Evolutionary conservation across 192 early-diverging fungal species (phyloP), one percentile per base, ranked within the genome.

Genomic region (Coemansia javaensis): DNA sequence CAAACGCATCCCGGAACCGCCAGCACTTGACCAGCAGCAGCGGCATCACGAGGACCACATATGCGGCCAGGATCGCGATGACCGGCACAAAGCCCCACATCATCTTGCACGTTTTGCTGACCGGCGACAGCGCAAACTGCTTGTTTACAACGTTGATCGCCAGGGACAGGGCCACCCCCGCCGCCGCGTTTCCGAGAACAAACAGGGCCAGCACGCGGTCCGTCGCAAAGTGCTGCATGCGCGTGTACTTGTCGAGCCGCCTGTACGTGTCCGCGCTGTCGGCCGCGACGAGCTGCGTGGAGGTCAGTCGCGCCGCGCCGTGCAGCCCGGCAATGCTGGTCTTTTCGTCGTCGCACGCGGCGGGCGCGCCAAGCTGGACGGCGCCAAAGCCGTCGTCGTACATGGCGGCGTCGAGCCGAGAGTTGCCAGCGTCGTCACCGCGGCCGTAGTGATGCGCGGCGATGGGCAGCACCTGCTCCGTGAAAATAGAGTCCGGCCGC

Each of bases 121-220:
- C 22, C 5, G 67, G 67, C 47, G 55, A 51, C 15, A 63, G 10
- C 7, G 30, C 50, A 20, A 59, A 70, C 66, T 70, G 59, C 7
- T 56, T 25, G 55, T 63, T 63, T 35, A 63, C 20, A 16, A 70
- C 59, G 55, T 70, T 70, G 59, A 62, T 49, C 1, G 53, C 40
- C 31, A 70, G 42, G 50, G 66, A 63, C 15, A 70, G 22, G 11
- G 53, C 15, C 6, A 57, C 22, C 0, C 59, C 66, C 4, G 54
- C 28, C 11, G 45, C 5, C 2, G 63, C 3, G 27, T 63, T 41
- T 6, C 18, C 31, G 14, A 70, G 7, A 9, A 63, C 50, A 20
- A 48, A 63, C 2, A 56, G 16, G 9, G 49, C 21, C 18, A 63
- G 46, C 7, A 54, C 40, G n/a, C 47, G 50, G 36, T 62, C 15